Evolutionary conservation across 768 basidiomycete genomes (phyloP), one percentile per base, ranked within the genome.

Genomic region (Dacryopinax spathularia): DNA sequence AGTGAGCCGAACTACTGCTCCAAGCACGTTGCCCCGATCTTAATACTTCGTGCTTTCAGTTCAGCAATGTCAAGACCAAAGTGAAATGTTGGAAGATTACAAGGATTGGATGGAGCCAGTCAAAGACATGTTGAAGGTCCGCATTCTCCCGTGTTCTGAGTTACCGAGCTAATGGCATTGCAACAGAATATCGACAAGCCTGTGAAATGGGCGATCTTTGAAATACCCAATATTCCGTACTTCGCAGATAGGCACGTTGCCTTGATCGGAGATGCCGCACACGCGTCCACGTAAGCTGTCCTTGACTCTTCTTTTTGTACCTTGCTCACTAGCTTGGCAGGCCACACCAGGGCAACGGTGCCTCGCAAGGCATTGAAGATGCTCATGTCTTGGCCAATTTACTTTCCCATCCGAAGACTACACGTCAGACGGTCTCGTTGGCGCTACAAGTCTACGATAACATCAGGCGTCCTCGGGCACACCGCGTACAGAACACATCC

Each of bases 181-280:
- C 34, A 56, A 29, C 61, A 86, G 85, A 82, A 82, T 66, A 75
- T 81, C 22, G 79, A 81, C 1, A 76, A 74, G 48, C 77, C 81
- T 1, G 72, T 77, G 25, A 74, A 81, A 35, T 88, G 87, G 87
- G 84, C 83, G 0, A 79, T 89, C 33, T 82, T 87, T 68, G 79
- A 76, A 2, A 74, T 83, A 1, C 77, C 75, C 60, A 80, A 83
- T 6, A 71, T 88, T 25, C 74, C 74, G 0, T 75, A 81, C 9
- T 81, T 78, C 62, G 77, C 79, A 1, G 76, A 76, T n/a, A 82
- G 81, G 18, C 73, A 79, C 10, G 83, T 85, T n/a, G 48, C 48
- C 3, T 56, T 56, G 48, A 56, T 56, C 20, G 48, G 48, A 18
- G 61, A 62, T 37, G 34, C 34, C n/a, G 61, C 61, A 6, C 61